Evolutionary conservation across 2,329 filamentous ascomycete genomes (phyloP).

Genomic region (Epichloe festucae): DNA sequence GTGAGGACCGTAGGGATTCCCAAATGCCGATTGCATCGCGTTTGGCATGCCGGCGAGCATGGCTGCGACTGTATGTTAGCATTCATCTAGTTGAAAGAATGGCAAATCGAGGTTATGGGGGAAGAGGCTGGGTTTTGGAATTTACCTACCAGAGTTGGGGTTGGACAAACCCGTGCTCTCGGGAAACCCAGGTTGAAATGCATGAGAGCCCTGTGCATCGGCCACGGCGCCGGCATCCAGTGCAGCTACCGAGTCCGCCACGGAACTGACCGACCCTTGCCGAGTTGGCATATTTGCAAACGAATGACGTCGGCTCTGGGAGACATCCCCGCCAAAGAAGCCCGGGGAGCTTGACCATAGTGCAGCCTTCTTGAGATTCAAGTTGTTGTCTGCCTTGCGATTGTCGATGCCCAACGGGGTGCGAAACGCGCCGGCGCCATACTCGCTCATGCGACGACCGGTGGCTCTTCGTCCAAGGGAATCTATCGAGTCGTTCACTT

Average conservation of each 20-base stretch:
- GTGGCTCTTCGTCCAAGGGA: conserved; percentile 34
- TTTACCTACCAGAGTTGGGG: conserved; percentile 26
- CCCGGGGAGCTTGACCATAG: conserved; percentile 61
- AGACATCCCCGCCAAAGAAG: conserved; percentile 49
- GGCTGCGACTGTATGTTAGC: conserved; percentile 3
- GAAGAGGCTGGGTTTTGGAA: background rate
- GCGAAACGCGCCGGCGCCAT: conserved; percentile 31
- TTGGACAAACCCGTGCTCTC: conserved; percentile 25
- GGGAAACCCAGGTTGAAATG: conserved; percentile 27
- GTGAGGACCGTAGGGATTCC: conserved; percentile 31
- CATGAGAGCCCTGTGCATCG: conserved; percentile 30
- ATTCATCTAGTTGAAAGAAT: background rate
- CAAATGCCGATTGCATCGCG: conserved; percentile 16
- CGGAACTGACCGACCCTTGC: conserved; percentile 49
- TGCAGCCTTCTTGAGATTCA: conserved; percentile 46
- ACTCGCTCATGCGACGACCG: conserved; percentile 45
- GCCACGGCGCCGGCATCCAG: conserved; percentile 30
- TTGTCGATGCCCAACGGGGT: conserved; percentile 42
- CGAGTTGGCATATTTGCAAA: conserved; percentile 58
- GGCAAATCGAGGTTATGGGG: background rate
- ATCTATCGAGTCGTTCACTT: conserved; percentile 38
- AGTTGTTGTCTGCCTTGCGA: conserved; percentile 48
- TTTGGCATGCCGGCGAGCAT: conserved; percentile 15
- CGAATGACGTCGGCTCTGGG: conserved; percentile 68
- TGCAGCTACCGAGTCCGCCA: conserved; percentile 35